Evolutionary conservation across 306 rosid genomes (phyloP).

Genomic region (Quercus variabilis): DNA sequence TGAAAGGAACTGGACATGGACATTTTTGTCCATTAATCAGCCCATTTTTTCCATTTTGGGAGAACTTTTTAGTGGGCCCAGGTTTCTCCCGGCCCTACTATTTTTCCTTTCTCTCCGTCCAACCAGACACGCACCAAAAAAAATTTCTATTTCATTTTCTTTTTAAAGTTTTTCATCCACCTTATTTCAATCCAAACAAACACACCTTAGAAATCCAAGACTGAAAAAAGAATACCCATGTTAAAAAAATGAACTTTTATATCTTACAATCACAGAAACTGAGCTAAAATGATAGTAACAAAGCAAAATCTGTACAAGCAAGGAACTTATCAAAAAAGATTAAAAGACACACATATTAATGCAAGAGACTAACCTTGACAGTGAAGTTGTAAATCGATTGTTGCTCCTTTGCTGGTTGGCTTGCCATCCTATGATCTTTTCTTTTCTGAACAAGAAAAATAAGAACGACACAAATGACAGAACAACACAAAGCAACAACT

Average conservation of each 20-base stretch:
- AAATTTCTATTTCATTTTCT: rapidly evolving
- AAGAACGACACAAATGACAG: not conserved
- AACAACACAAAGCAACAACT: not conserved
- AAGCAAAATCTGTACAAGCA: not conserved
- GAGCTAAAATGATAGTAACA: not conserved
- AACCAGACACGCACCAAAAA: rapidly evolving
- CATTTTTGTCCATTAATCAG: no score
- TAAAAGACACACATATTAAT: not conserved
- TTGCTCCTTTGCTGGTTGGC: conserved; percentile 29
- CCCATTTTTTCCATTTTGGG: no score
- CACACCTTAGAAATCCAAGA: not conserved
- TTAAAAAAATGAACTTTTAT: not conserved
- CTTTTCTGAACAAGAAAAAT: not conserved
- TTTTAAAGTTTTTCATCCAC: no score
- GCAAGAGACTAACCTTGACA: conserved; percentile 41
- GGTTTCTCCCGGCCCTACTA: no score
- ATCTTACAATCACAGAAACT: not conserved
- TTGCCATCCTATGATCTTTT: conserved; percentile 18
- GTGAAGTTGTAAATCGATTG: conserved; percentile 41
- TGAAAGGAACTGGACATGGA: no score
- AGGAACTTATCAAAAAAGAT: not conserved
- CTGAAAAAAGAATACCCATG: not conserved
- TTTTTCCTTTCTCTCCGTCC: no score
- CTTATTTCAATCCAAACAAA: no score
- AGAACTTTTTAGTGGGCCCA: no score